Base-by-base conservation (phyloP, 2,329 filamentous ascomycete species). In the Monosporascus sp. region DNA sequence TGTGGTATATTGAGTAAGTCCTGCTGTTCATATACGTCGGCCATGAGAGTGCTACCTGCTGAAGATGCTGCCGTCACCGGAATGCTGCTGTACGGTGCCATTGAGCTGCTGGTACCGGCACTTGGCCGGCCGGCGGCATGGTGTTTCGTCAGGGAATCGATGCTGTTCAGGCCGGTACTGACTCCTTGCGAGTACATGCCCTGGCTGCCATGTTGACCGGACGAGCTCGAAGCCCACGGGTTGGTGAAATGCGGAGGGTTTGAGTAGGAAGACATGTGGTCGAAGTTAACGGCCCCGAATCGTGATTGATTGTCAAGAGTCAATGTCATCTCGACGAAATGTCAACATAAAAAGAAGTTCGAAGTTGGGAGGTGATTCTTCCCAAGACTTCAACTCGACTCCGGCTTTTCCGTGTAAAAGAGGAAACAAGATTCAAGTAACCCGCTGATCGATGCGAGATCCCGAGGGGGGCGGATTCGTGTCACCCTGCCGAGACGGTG, bases 251-350 rank as follows among this genome's bases (percentile, higher is more conserved):
- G 88, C 59, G 88, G 84, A 74, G 79, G 68, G 76, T 80, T 69
- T 65, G 78, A 69, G 72, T 89, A 90, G 63, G 74, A 71, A 70
- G 88, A 84, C 79, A 91, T 85, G 70, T 83, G 80, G 70, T 93
- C 89, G 78, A 93, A 94, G 72, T 83, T 84, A 76, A 96, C 73
- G 69, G 81, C 82, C 67, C 82, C 89, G 75, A 88, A 89, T 71
- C 84, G 83, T 77, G 85, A 89, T 75, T 93, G 90, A 72, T 91
- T 89, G 76, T 96, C 90, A 78, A 96, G 84, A 72, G 92, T 89
- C 90, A 96, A 96, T 76, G 90, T 94, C 91, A 96, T 96, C 72
- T 72, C 75, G 61, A 66, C 58, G 53, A 52, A 53, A 58, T 57
- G 57, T 57, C 37, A 56, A 58, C 45, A 54, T 56, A 57, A 50